phyloP scores from a whole-genome alignment of 179 eudicot genomes.

The Silene vulgaris region DNA sequence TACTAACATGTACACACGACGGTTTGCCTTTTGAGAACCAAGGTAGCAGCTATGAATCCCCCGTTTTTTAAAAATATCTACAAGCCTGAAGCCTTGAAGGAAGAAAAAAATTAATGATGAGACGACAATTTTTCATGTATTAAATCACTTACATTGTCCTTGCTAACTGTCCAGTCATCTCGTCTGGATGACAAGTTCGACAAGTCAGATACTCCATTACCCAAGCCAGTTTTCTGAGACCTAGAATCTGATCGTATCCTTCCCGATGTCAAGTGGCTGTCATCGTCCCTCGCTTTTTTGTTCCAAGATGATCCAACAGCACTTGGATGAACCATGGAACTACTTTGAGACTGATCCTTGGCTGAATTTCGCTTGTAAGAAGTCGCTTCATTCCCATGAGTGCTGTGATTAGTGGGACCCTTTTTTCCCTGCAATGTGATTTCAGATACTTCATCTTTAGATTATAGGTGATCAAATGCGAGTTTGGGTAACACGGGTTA shows the following conservation, averaged over 20 bases:
- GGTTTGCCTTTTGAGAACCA: too few relatives aligned
- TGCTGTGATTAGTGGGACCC: constrained; percentile 12
- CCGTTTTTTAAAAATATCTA: too few relatives aligned
- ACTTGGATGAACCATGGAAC: constrained; percentile 48
- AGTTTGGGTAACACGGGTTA: background rate
- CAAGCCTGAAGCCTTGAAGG: background rate
- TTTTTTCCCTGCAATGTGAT: constrained; percentile 42
- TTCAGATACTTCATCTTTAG: background rate
- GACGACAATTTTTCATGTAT: background rate
- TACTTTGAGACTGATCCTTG: constrained; percentile 42
- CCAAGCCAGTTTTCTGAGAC: constrained; percentile 23
- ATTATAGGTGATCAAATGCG: background rate
- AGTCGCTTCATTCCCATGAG: constrained; percentile 37
- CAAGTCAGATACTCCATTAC: constrained; percentile 22
- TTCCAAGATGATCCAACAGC: constrained; percentile 34
- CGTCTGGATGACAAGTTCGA: constrained; percentile 25
- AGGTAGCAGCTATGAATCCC: too few relatives aligned
- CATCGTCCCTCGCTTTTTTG: constrained; percentile 31
- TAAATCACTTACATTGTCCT: constrained; percentile 32
- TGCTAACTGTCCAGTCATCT: constrained; percentile 36
- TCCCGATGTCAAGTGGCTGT: constrained; percentile 18
- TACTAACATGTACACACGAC: too few relatives aligned
- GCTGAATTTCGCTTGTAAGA: constrained; percentile 35
- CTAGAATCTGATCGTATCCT: constrained; percentile 23
- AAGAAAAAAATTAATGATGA: background rate